Base-by-base conservation (phyloP, 768 basidiomycete species). In the Galerina sulciceps region DNA sequence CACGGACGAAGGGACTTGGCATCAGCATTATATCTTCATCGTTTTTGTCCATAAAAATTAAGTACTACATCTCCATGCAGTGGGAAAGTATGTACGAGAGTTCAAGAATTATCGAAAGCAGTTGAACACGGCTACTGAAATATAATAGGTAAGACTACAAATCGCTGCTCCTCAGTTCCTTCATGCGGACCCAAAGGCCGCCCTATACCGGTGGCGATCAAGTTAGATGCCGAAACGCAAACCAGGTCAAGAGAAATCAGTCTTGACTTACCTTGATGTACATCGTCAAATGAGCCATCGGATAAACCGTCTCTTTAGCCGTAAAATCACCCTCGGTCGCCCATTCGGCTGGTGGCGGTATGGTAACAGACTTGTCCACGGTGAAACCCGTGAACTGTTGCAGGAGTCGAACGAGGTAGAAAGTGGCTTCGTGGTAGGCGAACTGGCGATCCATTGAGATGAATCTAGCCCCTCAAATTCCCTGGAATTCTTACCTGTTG, bases 391-490 rank as follows among this genome's bases (percentile, higher is more conserved):
- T 75, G 67, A 84, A 85, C 10, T 62, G 64, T 64, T 88, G 85
- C 11, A 88, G 63, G 2, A 87, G 67, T 8, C 81, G 73, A 41
- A 84, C 73, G 13, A 87, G 71, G 69, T 85, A 81, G 66, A 80
- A 86, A 0, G 83, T 82, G 1, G 79, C 70, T 65, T 84, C 83
- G 58, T 84, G 81, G 67, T 87, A 86, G 4, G 86, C 86, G 61
- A 72, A 73, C 67, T 74, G 31, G 38, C 5, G 34, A 50, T n/a
- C 41, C 18, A 20, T 22, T 18, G 42, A 4, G 26, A 44, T 18
- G 31, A 35, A 18, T 11, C 46, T 34, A n/a, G 6, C 18, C 18
- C 45, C 14, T 2, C 10, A 38, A 17, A 18, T 11, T 22, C 36
- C 15, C 31, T 4, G 14, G 26, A 53, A 2, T 18, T 43, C 67